These are phyloP conservation scores for Scutellaria baicalensis DNA, from an alignment of 257 asterid species.

Conservation along the genomic window DNA sequence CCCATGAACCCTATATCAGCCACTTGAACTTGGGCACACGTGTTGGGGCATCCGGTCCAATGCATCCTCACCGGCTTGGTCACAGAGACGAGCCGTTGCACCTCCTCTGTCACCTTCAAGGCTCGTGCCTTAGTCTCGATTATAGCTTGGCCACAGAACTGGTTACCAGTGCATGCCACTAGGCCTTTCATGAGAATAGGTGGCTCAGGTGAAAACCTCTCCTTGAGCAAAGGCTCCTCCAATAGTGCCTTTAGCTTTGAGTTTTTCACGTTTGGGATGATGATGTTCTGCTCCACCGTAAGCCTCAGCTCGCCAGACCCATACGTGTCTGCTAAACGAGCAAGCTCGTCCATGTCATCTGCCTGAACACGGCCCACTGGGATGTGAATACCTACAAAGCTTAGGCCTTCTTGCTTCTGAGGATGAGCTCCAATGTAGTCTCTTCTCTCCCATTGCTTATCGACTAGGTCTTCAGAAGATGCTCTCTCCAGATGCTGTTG, in stretches of 20 bases:
- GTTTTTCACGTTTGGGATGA: conserved; percentile 68
- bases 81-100: conserved; percentile 57
- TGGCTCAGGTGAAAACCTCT: conserved; percentile 56
- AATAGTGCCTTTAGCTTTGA: conserved; percentile 55
- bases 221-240: conserved; percentile 51
- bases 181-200: conserved; percentile 78
- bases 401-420: conserved; percentile 74
- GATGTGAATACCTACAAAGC: conserved; percentile 80
- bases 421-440: conserved; percentile 79
- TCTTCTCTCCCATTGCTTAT: conserved; percentile 70
- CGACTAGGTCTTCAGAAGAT: conserved; percentile 67
- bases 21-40: conserved; percentile 90
- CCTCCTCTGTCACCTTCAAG: conserved; percentile 72
- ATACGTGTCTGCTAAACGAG: conserved; percentile 64
- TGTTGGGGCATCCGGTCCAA: conserved; percentile 96
- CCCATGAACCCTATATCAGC: conserved; percentile 99
- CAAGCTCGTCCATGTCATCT: conserved; percentile 89
- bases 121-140: conserved; percentile 89
- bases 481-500: conserved; percentile 47
- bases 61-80: conserved; percentile 83
- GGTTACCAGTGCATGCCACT: conserved; percentile 96
- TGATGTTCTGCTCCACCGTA: conserved; percentile 88
- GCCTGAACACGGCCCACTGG: conserved; percentile 94
- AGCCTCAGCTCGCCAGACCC: conserved; percentile 90
- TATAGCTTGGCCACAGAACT: conserved; percentile 94